Conservation (phyloP, 768 basidiomycete genomes). For the Rhodosporidiobolus odoratus region DNA sequence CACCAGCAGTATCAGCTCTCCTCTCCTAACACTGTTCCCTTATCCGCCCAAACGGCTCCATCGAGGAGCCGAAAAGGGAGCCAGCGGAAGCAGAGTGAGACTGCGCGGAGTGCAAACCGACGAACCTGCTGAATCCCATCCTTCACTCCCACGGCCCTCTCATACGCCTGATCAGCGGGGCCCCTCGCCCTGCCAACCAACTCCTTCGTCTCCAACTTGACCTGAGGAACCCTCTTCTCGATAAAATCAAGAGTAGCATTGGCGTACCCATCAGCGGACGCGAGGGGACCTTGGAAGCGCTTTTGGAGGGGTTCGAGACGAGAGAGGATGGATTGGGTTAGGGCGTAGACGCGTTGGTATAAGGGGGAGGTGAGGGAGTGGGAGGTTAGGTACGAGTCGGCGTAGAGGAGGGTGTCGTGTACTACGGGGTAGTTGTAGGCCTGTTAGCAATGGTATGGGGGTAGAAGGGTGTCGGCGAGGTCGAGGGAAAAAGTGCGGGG, state of each 20-base stretch:
- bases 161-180: constrained; percentile 27
- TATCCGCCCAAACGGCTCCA: background rate
- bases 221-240: constrained; percentile 33
- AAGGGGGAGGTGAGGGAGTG: constrained; percentile 14
- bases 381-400: constrained; percentile 12
- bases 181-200: constrained; percentile 7
- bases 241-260: constrained; percentile 26
- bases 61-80: background rate
- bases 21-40: no score
- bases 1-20: background rate
- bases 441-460: background rate
- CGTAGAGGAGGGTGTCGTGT: constrained; percentile 26
- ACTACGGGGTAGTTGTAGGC: constrained; percentile 32
- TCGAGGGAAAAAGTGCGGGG: background rate
- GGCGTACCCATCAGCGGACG: constrained; percentile 30
- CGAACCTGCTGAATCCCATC: constrained; percentile 14
- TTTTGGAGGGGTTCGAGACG: constrained; percentile 25
- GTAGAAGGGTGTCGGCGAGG: background rate
- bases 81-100: background rate
- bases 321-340: constrained; percentile 18
- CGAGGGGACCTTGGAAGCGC: constrained; percentile 25
- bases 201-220: constrained; percentile 32
- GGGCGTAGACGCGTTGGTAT: constrained; percentile 13
- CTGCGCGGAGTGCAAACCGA: background rate
- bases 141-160: constrained; percentile 4